Evolutionary conservation across 2,329 filamentous ascomycete genomes (phyloP), one percentile per base, ranked within the genome.

Genomic region (Didymellaceae sp.): DNA sequence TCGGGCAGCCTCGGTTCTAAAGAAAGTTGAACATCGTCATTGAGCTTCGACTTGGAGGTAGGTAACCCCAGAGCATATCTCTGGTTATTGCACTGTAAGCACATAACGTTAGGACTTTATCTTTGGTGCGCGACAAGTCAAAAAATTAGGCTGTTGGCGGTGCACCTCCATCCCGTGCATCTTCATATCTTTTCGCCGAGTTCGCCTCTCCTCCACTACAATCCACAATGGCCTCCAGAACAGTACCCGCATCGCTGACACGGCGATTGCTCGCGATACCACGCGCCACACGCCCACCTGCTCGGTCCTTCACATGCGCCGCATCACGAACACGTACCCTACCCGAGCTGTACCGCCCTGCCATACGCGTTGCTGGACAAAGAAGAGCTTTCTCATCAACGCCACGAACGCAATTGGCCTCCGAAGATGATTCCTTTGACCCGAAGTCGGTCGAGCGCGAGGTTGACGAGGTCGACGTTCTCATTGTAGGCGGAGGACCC

Each of bases 401-500:
- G 21, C 53, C 64, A 41, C 66, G 66, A 44, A 42, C 62, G 41
- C 59, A 62, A 39, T 61, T 73, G 22, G 66, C 68, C 24, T 40
- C 44, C 33, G 61, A 62, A 28, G 72, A 76, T 13, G 70, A 68
- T 2, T 65, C 64, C 26, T 75, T 77, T 54, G 74, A 79, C 52
- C 75, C 77, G 16, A 64, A 67, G 24, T 74, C 80, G 46, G 80
- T 92, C 50, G 93, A 97, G 59, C 87, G 94, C 59, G 94, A 97
- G 74, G 89, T 86, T 45, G 94, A 99, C 67, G 79, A 94, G 76
- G 94, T 99, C 22, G 94, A 99, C 75, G 92, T 99, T 22, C 96
- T 91, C 75, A 97, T 99, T 67, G 86, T 99, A 45, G 94, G 94
- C 67, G 94, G 90, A 73, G 93, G 94, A n/a, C 94, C 94, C 44